Evolutionary conservation across 805 yeast species (phyloP), one percentile per base, ranked within the genome.

Genomic region (Ogataea trehaloabstinens): DNA sequence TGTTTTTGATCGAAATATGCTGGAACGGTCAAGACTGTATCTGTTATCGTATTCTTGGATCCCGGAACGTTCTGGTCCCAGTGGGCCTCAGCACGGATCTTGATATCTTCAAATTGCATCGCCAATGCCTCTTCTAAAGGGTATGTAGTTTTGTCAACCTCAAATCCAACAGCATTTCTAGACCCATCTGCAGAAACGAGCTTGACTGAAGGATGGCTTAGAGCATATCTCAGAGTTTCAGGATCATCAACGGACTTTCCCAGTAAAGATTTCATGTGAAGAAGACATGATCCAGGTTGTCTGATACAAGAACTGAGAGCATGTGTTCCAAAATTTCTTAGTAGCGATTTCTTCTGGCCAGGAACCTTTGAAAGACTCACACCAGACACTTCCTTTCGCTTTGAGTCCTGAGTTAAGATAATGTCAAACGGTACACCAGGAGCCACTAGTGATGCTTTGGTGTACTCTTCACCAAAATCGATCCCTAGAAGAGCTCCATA

Each of bases 381-480:
- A 1, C 95, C 96, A 4, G 90, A 74, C 4, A 81, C 68, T 53
- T 91, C 98, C 59, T 93, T 93, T 41, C 99, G 73, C 63, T 89
- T 87, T 3, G 96, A 83, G 53, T 93, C 98, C 19, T 87, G 82
- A 4, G 97, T 87, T 45, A 93, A 67, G 11, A 93, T 82, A 28
- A 93, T 74, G 55, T 93, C 98, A 56, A 90, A 81, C 12, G 89
- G 84, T 16, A 88, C 80, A 10, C 89, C 87, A 0, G 97, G 97
- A 0, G 96, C 96, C 28, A 93, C 85, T 32, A 93, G 68, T 35
- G 82, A 86, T 2, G 95, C 88, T 59, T 93, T 93, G 18, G 89
- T 77, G 67, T 71, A 85, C 54, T 89, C 91, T 40, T 85, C 83
- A 37, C 99, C 99, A 55, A 74, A 81, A 59, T 93, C 99, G 28